These are phyloP conservation scores for Lotmaria passim DNA, from an alignment of 208 protist species.

Conservation along the genomic window DNA sequence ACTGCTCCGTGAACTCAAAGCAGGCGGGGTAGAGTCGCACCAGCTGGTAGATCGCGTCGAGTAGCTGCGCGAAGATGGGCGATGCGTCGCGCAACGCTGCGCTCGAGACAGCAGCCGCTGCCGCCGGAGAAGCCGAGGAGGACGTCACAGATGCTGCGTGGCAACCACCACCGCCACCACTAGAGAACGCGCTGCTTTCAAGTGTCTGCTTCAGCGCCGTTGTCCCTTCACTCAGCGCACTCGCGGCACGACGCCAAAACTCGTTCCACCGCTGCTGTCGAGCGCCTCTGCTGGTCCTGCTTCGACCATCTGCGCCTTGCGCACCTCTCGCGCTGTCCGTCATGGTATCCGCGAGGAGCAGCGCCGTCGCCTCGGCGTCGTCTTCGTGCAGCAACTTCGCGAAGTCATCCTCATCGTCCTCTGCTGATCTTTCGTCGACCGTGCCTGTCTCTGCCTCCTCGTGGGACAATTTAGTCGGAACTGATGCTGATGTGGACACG, in stretches of 20 bases:
- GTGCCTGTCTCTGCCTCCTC: not conserved
- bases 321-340: not conserved
- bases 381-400: constrained; percentile 3
- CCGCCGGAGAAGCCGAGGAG: not conserved
- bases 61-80: constrained; percentile 94
- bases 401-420: constrained; percentile 1
- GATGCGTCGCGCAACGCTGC: constrained; percentile 34
- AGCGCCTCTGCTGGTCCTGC: not conserved
- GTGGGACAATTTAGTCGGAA: too few relatives aligned
- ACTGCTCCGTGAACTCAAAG: constrained; percentile 93
- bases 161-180: not conserved
- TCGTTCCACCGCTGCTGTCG: constrained; percentile 3
- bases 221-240: constrained; percentile 1
- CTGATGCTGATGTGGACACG: too few relatives aligned
- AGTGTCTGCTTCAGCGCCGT: constrained; percentile 1
- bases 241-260: not conserved
- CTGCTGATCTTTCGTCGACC: not conserved
- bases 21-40: constrained; percentile 82
- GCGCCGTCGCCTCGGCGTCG: not conserved
- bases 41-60: constrained; percentile 94
- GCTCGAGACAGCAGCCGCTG: not conserved
- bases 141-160: not conserved
- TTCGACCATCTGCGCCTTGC: not conserved
- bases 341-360: not conserved
- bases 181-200: not conserved